A percentile compares a stretch with the other conserved stretches of the same genome.
These are phyloP conservation scores for Trichoderma asperelloides DNA, from an alignment of 495 filamentous ascomycete species.

Conservation along the genomic window DNA sequence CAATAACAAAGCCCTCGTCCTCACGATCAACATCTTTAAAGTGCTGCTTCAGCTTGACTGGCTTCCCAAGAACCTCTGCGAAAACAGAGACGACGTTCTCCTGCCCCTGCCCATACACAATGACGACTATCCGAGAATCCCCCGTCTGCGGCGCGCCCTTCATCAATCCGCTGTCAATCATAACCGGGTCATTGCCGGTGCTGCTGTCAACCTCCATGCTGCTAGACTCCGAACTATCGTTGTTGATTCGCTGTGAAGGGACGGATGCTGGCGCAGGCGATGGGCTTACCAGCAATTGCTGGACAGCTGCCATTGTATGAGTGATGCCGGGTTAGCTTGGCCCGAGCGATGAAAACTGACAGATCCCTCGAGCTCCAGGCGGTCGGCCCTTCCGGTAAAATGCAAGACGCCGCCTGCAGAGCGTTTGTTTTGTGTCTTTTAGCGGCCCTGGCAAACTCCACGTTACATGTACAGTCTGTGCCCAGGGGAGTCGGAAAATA, in stretches of 20 bases:
- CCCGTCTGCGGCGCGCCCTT: slow-evolving; percentile 31
- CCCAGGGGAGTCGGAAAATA: neutral
- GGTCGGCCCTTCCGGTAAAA: neutral
- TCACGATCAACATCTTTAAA: slow-evolving; percentile 41
- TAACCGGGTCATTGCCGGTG: slow-evolving; percentile 15
- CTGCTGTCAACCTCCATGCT: slow-evolving; percentile 23
- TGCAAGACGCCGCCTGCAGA: neutral
- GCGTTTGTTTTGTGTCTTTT: neutral
- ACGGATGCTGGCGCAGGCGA: slow-evolving; percentile 13
- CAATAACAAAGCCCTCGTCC: slow-evolving; percentile 48
- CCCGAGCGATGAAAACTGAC: slow-evolving; percentile 14
- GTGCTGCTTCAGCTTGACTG: slow-evolving; percentile 45
- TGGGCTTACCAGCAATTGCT: slow-evolving; percentile 30
- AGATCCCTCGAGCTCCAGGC: neutral
- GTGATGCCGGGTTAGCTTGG: slow-evolving; percentile 13
- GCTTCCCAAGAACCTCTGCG: slow-evolving; percentile 60
- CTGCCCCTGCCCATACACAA: slow-evolving; percentile 51
- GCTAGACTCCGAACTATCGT: slow-evolving; percentile 15
- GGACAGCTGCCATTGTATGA: slow-evolving; percentile 26
- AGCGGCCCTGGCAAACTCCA: neutral
- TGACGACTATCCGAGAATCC: slow-evolving; percentile 47
- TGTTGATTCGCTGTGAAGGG: slow-evolving; percentile 20
- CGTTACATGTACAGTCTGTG: neutral
- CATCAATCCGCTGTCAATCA: slow-evolving; percentile 19
- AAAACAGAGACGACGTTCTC: slow-evolving; percentile 58